These are phyloP conservation scores for Leccinum longicurvipes DNA, from an alignment of 768 basidiomycete genomes.

Conservation along the genomic window DNA sequence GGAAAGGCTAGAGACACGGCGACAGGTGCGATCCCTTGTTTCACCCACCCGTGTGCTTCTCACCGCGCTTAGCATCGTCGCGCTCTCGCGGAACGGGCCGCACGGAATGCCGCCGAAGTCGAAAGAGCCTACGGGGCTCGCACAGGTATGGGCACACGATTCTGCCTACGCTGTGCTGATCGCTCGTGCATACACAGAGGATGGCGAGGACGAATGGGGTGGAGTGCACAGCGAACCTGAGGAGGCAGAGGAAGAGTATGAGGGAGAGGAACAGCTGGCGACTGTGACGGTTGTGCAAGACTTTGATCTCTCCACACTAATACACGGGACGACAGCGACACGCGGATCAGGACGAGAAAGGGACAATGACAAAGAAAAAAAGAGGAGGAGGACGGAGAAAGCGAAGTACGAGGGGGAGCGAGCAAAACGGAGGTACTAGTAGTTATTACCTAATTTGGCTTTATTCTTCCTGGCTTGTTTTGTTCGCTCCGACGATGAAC, in stretches of 20 bases:
- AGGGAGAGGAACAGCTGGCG: constrained; percentile 80
- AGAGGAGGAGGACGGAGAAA: constrained; percentile 26
- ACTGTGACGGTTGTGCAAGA: constrained; percentile 92
- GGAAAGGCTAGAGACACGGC: constrained; percentile 64
- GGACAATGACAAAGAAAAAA: background rate
- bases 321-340: constrained; percentile 40
- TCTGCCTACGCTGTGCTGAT: background rate
- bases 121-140: constrained; percentile 68
- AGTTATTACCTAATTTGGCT: background rate
- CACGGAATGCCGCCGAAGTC: constrained; percentile 71
- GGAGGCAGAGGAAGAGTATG: constrained; percentile 64
- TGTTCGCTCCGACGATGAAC: constrained; percentile 61
- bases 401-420: constrained; percentile 68
- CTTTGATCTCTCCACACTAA: constrained; percentile 69
- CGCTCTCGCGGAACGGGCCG: constrained; percentile 72
- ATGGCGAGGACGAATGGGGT: constrained; percentile 45
- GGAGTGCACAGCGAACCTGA: constrained; percentile 38
- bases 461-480: constrained; percentile 3
- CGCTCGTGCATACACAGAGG: constrained; percentile 17
- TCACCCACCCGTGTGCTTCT: constrained; percentile 6
- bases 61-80: constrained; percentile 60
- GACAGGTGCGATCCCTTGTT: constrained; percentile 55
- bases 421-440: constrained; percentile 62
- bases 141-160: constrained; percentile 35
- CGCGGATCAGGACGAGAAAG: constrained; percentile 1